Evolutionary conservation across 2,329 filamentous ascomycete genomes (phyloP), one percentile per base, ranked within the genome.

Genomic region (Emericellopsis atlantica): DNA sequence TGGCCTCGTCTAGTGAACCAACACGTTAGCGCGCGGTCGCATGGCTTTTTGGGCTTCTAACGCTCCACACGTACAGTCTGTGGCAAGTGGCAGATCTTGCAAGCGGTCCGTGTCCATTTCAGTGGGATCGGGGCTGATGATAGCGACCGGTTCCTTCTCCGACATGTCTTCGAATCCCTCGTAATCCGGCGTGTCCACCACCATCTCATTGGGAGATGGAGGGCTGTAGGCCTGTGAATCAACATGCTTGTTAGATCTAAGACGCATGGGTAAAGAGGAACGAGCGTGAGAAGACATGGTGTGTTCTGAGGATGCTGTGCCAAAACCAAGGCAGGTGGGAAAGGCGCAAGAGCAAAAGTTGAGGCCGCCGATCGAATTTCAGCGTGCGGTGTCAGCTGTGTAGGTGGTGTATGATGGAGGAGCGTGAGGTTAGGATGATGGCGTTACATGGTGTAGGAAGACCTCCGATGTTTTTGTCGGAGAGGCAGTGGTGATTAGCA

Each of bases 1-100:
- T 95, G 39, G 84, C 83, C 49, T 93, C 84, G 63, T 78, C 84
- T 89, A 43, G 26, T 31, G 12, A 21, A 14, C 16, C 5, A 36
- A 6, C 40, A 37, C 2, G 4, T 33, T 8, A 37, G 15, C 15
- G 14, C n/a, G 18, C 21, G 2, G 21, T 15, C 5, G 12, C 16
- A 36, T 33, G 32, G 40, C 24, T 34, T 39, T 10, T 16, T 36
- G 39, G 32, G 37, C 36, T 37, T 37, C 37, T 29, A 15, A 37
- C 34, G 21, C 36, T 26, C 43, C 39, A 46, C 32, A 66, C 71
- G 48, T 61, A 76, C 73, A 62, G 49, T 77, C 73, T 52, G 57
- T 71, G 24, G 72, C 73, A 44, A 70, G 51, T 32, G 70, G 64
- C 36, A 65, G 51, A 44, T 69, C 67, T 47, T 70, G 65, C 36